Evolutionary conservation across 2,329 filamentous ascomycete genomes (phyloP), one percentile per base, ranked within the genome.

Genomic region (Eutypella sp.): DNA sequence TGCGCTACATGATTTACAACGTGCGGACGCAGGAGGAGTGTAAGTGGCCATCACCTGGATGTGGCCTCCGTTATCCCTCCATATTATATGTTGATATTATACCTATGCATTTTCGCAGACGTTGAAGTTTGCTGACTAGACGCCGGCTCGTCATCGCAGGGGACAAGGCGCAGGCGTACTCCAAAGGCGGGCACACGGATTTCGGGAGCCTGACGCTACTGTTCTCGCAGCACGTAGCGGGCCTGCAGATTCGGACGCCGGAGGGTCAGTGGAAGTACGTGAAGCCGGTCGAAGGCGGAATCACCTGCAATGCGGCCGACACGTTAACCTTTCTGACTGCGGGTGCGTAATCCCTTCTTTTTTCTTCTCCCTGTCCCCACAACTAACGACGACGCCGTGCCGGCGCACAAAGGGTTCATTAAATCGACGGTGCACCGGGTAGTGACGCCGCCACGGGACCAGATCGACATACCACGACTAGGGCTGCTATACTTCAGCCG

Each of bases 141-240:
- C n/a, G n/a, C n/a, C n/a, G n/a, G n/a, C n/a, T n/a, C n/a, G n/a
- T n/a, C n/a, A n/a, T n/a, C n/a, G n/a, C n/a, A n/a, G n/a, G 58
- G 56, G 65, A 66, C 46, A 63, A 59, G 45, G 63, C 60, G 7
- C 67, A 69, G 2, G 62, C 63, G 16, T 63, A 72, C 25, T 71
- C 69, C 27, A 67, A 63, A 16, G 65, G 67, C 2, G 73, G 73
- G 3, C 58, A 60, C 20, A 61, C 57, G 9, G 58, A 61, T 42
- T 61, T 59, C 25, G 58, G 58, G 16, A 59, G 52, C 40, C 60
- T 79, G 0, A 79, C 76, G 0, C 61, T 80, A 5, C 67, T 81
- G 1, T 80, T 81, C 63, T 68, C 72, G 2, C 76, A 79, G 48
- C 75, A 75, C 1, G 70, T 79, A 6, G 72, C 73, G 0, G 75